A percentile compares a stretch with the other conserved stretches of the same genome.
These are phyloP conservation scores for Leucogyrophana mollusca DNA, from an alignment of 768 basidiomycete species.

Conservation along the genomic window DNA sequence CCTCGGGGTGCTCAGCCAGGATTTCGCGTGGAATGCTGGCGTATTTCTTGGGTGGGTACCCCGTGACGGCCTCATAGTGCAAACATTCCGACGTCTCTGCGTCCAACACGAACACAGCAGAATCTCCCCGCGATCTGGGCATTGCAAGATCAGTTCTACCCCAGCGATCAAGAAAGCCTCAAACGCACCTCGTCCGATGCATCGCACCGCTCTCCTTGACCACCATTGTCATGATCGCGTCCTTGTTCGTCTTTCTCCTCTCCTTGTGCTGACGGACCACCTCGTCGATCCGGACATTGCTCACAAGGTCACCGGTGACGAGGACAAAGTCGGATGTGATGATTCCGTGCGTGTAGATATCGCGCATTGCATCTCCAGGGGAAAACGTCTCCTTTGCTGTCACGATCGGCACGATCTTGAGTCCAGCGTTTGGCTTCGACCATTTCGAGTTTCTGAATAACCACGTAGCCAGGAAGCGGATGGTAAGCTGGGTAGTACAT, in stretches of 20 bases:
- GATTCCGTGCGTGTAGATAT: constrained; percentile 89
- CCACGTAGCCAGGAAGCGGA: constrained; percentile 5
- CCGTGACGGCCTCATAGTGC: constrained; percentile 78
- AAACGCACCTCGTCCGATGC: constrained; percentile 70
- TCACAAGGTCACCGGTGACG: constrained; percentile 89
- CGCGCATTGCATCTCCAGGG: constrained; percentile 89
- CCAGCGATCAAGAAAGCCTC: constrained; percentile 2
- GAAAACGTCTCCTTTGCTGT: constrained; percentile 86
- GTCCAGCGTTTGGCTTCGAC: constrained; percentile 74
- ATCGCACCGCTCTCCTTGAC: constrained; percentile 73
- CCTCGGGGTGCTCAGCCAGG: constrained; percentile 66
- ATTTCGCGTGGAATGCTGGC: constrained; percentile 78
- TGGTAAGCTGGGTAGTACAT: constrained; percentile 9
- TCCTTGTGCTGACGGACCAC: constrained; percentile 89
- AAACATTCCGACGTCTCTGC: constrained; percentile 75
- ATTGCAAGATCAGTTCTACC: constrained; percentile 6
- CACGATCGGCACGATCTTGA: constrained; percentile 83
- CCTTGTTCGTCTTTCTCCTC: constrained; percentile 81
- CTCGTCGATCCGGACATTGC: constrained; percentile 88
- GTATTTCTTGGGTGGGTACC: constrained; percentile 61
- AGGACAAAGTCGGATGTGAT: constrained; percentile 91
- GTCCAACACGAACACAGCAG: constrained; percentile 78
- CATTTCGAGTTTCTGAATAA: constrained; percentile 72
- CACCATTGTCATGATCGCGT: constrained; percentile 96
- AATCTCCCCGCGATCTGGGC: constrained; percentile 65